Conservation (phyloP, 805 yeast genomes). For the Barnettozyma wickerhamii region DNA sequence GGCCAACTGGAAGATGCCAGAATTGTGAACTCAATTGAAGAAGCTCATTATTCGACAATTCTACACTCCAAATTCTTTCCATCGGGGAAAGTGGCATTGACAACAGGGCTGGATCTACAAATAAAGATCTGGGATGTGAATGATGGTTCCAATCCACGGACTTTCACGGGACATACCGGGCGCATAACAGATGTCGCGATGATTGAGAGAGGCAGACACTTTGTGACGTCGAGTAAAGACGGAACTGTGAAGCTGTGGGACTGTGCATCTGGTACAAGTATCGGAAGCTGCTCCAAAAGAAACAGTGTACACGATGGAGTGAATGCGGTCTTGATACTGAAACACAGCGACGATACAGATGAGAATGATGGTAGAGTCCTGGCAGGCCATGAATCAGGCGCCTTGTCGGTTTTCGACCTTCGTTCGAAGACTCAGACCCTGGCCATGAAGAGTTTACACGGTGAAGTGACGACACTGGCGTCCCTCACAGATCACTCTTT, state of each 20-base stretch:
- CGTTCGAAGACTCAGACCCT: conserved; percentile 21
- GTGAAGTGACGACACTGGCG: conserved; percentile 7
- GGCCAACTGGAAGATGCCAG: neutral
- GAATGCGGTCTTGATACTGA: conserved; percentile 21
- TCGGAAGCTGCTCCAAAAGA: conserved; percentile 37
- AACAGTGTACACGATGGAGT: conserved; percentile 34
- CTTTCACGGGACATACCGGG: conserved; percentile 45
- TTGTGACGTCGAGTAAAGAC: conserved; percentile 50
- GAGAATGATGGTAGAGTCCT: conserved; percentile 30
- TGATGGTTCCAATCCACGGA: conserved; percentile 46
- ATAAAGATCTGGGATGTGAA: conserved; percentile 57
- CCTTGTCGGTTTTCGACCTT: conserved; percentile 38
- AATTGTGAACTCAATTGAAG: conserved; percentile 14
- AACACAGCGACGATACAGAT: neutral
- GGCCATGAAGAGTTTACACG: conserved; percentile 26
- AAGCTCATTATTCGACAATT: conserved; percentile 51
- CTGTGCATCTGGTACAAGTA: conserved; percentile 48
- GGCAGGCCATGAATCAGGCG: conserved; percentile 40
- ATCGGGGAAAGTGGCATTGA: conserved; percentile 54
- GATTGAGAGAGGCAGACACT: conserved; percentile 64
- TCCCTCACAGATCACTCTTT: conserved; percentile 1
- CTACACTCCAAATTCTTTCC: conserved; percentile 50
- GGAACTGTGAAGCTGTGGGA: conserved; percentile 67
- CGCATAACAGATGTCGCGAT: conserved; percentile 45
- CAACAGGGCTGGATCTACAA: conserved; percentile 55